Base-by-base conservation (phyloP, 2,329 filamentous ascomycete genomes). In the Fusarium sp. region DNA sequence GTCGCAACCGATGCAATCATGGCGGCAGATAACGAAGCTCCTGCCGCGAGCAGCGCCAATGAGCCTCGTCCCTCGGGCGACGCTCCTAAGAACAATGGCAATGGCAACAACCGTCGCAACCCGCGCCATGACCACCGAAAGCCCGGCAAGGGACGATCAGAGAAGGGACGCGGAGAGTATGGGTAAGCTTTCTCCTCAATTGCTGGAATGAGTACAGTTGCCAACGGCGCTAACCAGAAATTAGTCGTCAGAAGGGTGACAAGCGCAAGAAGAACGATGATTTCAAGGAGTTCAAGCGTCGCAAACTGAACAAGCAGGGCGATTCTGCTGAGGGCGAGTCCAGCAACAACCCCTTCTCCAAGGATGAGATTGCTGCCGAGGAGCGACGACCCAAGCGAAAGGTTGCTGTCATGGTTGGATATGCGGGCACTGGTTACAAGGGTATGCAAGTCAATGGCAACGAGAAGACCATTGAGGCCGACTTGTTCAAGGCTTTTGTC, bases 361-460 rank as follows among this genome's bases (percentile, higher is more conserved):
- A 92, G 72, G 93, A 96, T 67, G 94, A 97, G 80, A 95, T 97
- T 71, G 92, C 91, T 14, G 89, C 89, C 45, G 96, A 99, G 78
- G 90, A 91, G 76, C 90, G 95, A 67, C 89, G 89, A 57, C 96
- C 96, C 23, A 99, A 99, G 85, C 90, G 92, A 79, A 99, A 99
- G 83, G 95, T 97, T 48, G 96, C 95, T 39, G 94, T 99, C 31
- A 83, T 98, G 83, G 90, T 99, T 72, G 96, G 96, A 17, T 99
- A 99, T 79, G 94, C 94, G 8, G 96, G 96, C 48, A 97, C 93
- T 11, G 96, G 96, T 17, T 99, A 99, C 84, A 94, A 93, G 81
- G 96, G 96, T 74, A 96, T 99, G 90, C 96, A 99, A 81, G 91
- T 99, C 76, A 90, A 90, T 77, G 84, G 85, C 72, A 81, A 89